Conservation (phyloP, 2,329 filamentous ascomycete species). For the Clarireedia sp. region DNA sequence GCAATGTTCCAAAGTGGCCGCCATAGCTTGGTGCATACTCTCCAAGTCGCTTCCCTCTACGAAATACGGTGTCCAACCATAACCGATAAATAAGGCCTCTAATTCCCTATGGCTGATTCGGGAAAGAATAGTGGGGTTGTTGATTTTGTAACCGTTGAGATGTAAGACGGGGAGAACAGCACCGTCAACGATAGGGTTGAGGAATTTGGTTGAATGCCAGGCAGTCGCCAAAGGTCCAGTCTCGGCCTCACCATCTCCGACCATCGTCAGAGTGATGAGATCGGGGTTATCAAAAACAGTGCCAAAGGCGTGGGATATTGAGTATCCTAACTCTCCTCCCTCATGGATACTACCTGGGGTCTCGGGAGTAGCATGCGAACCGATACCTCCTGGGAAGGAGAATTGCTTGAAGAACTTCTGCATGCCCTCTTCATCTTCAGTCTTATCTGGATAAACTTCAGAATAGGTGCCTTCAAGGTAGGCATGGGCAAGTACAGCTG, state of each 20-base stretch:
- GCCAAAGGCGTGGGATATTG: constrained; percentile 71
- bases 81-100: constrained; percentile 60
- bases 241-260: constrained; percentile 75
- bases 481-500: constrained; percentile 66
- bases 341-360: constrained; percentile 72
- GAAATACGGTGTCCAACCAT: constrained; percentile 74
- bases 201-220: constrained; percentile 77
- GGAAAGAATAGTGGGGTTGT: constrained; percentile 67
- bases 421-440: constrained; percentile 60
- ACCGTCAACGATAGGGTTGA: constrained; percentile 71
- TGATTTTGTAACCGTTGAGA: constrained; percentile 80
- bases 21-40: constrained; percentile 77
- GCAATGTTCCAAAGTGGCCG: constrained; percentile 64
- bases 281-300: constrained; percentile 68
- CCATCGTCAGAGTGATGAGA: constrained; percentile 68
- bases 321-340: constrained; percentile 76
- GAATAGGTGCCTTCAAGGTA: constrained; percentile 73
- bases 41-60: constrained; percentile 68
- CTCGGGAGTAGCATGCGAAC: constrained; percentile 71
- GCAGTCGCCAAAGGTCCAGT: constrained; percentile 71
- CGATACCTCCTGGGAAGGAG: constrained; percentile 72
- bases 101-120: constrained; percentile 69
- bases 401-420: constrained; percentile 75
- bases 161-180: constrained; percentile 72
- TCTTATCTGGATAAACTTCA: constrained; percentile 69